Evolutionary conservation across 2,329 filamentous ascomycete species (phyloP).

Genomic region (Colletotrichum abscissum): DNA sequence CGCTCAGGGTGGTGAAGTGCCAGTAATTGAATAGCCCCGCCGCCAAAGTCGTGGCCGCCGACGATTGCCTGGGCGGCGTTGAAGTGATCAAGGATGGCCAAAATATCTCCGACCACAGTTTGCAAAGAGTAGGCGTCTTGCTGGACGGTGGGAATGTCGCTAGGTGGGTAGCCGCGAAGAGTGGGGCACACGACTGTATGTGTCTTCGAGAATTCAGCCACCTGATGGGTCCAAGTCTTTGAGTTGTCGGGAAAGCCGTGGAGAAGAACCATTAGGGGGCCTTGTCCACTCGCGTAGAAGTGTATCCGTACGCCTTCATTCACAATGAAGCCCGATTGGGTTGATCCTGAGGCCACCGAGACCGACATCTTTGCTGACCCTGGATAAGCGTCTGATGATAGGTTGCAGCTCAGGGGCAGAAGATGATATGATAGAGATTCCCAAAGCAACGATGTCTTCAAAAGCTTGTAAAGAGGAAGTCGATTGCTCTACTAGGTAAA

Average conservation of each 20-base stretch:
- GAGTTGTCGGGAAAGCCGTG: conserved; percentile 12
- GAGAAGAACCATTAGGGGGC: background rate
- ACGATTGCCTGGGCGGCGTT: background rate
- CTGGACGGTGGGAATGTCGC: background rate
- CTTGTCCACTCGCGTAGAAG: background rate
- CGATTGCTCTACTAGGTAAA: no score
- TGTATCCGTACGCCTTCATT: background rate
- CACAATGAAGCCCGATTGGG: background rate
- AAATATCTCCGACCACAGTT: background rate
- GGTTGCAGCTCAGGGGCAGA: no score
- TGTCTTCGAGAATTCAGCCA: background rate
- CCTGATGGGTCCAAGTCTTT: background rate
- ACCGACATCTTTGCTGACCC: no score
- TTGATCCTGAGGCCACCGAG: background rate
- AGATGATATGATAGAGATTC: no score
- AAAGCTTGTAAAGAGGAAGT: no score
- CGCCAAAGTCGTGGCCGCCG: conserved; percentile 3
- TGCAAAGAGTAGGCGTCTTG: background rate
- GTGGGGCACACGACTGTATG: background rate
- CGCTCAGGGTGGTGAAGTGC: background rate
- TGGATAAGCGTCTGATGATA: no score
- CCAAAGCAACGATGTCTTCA: no score
- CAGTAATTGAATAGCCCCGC: background rate
- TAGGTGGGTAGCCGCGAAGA: background rate
- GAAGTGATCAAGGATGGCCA: background rate